phyloP scores from a whole-genome alignment of 2,329 filamentous ascomycete species.

The Colletotrichum sansevieriae region DNA sequence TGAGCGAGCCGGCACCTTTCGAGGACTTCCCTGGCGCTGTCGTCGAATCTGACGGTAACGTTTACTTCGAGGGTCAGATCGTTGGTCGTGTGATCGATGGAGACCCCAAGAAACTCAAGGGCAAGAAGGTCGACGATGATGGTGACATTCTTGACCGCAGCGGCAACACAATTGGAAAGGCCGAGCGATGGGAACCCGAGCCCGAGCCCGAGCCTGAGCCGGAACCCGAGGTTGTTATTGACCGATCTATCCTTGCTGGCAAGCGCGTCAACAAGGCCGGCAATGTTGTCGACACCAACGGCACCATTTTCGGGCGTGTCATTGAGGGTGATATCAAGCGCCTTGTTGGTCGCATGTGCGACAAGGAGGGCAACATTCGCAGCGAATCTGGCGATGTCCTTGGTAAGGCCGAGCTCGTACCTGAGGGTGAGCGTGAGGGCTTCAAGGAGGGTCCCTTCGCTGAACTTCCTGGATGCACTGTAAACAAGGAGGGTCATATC shows the following conservation, averaged over 20 bases:
- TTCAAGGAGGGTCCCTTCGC: constrained; percentile 77
- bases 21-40: constrained; percentile 69
- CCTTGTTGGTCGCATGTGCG: constrained; percentile 76
- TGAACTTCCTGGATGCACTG: constrained; percentile 73
- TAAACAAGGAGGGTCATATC: constrained; percentile 77
- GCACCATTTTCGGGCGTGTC: constrained; percentile 72
- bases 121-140: constrained; percentile 76
- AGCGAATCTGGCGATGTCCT: constrained; percentile 80
- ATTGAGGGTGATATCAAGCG: constrained; percentile 75
- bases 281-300: constrained; percentile 67
- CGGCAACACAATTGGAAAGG: constrained; percentile 76
- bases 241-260: constrained; percentile 74
- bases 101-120: constrained; percentile 72
- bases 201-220: constrained; percentile 58
- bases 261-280: constrained; percentile 81
- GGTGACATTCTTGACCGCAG: constrained; percentile 76
- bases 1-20: constrained; percentile 64
- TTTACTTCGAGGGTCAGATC: constrained; percentile 64
- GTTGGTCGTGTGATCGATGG: constrained; percentile 74
- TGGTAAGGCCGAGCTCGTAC: constrained; percentile 75
- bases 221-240: constrained; percentile 64
- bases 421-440: constrained; percentile 74
- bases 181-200: constrained; percentile 75
- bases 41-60: constrained; percentile 66
- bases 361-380: constrained; percentile 78